Base-by-base conservation (phyloP, 345 rosid genomes). In the Hibiscus mutabilis region DNA sequence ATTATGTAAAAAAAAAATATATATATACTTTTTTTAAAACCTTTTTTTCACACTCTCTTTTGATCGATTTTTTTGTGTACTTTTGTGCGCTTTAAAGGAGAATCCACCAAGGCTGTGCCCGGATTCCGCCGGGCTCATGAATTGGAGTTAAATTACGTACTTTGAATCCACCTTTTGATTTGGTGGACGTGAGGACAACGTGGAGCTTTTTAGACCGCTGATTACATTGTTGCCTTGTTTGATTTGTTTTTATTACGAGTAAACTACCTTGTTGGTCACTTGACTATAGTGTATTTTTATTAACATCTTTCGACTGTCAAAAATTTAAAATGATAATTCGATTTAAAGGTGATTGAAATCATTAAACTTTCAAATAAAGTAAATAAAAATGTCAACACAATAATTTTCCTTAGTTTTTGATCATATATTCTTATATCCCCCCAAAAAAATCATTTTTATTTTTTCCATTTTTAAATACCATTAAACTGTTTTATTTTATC, bases 41-140 rank as follows among this genome's bases (percentile, higher is more conserved):
- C 12, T 13, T 5, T 15, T 37, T 10, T 19, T 21, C 25, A 19
- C 9, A 21, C 25, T 55, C 12, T 6, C 2, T 2, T 22, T 14
- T 29, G 12, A 22, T 2, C 3, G 12, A 14, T 40, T 27, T 46
- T 24, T 47, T n/a, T 33, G 35, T 15, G 8, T 51, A n/a, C 37
- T 60, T 60, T 59, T 62, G 68, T 71, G 65, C 19, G 8, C 31
- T 68, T 68, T 76, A 57, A 68, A 65, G 68, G 81, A 58, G 67
- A 75, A 74, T 74, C 80, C 82, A 79, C 75, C 74, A 60, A 72
- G 29, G 78, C 63, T 13, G 24, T 12, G 57, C 73, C 62, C 88
- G 85, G 86, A 85, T 75, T 78, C 80, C 29, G 33, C 75, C 49
- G 64, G 46, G 75, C 55, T 75, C 65, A 59, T 85, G 62, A 78